Conservation (phyloP, 345 rosid species). For the Cardiospermum halicacabum region DNA sequence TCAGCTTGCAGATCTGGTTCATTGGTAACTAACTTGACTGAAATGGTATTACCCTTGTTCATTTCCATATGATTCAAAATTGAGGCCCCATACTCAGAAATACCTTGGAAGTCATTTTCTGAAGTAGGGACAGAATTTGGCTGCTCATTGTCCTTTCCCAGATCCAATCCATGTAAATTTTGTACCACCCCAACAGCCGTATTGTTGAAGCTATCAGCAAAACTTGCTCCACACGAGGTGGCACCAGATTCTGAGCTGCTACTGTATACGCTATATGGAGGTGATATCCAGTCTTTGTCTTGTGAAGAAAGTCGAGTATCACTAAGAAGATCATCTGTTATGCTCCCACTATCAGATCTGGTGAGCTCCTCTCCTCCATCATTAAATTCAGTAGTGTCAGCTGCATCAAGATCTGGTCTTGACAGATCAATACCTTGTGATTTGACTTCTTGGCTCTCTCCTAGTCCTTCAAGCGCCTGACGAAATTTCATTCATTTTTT, state of each 20-base stretch:
- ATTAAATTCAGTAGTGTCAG: conserved; percentile 35
- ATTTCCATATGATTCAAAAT: conserved; percentile 17
- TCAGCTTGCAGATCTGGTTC: conserved; percentile 23
- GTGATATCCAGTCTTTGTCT: conserved; percentile 74
- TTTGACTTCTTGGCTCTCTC: conserved; percentile 61
- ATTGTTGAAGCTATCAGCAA: conserved; percentile 31
- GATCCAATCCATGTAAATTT: conserved; percentile 21
- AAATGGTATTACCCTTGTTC: conserved; percentile 23
- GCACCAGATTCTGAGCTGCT: conserved; percentile 47
- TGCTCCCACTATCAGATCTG: conserved; percentile 35
- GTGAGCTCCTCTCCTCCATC: conserved; percentile 40
- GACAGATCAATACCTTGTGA: conserved; percentile 48
- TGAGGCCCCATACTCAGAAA: conserved; percentile 18
- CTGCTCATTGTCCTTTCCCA: conserved; percentile 15
- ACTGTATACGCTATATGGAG: conserved; percentile 67
- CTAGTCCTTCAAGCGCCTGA: conserved; percentile 79
- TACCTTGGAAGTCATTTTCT: conserved; percentile 29
- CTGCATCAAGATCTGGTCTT: conserved; percentile 41
- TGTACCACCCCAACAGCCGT: conserved; percentile 31
- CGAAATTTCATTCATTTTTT: conserved; percentile 1
- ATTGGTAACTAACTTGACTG: conserved; percentile 15
- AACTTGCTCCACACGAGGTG: conserved; percentile 36
- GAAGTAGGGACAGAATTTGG: conserved; percentile 32
- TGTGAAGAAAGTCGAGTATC: conserved; percentile 36
- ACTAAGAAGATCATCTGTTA: conserved; percentile 37